Conservation (phyloP, 805 yeast species). For the Candida loeiensis region DNA sequence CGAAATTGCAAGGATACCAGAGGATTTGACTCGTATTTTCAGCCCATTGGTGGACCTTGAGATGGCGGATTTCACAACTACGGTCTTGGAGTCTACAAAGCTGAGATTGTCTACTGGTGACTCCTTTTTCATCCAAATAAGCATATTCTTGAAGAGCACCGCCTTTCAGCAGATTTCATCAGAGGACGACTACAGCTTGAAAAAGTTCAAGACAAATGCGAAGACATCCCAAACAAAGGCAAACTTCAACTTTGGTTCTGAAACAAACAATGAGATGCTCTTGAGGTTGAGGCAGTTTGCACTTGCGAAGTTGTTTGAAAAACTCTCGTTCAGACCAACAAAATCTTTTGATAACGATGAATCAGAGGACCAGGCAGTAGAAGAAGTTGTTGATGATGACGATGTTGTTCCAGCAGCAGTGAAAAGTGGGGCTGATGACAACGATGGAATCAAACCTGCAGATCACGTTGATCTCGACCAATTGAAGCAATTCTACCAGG, state of each 20-base stretch:
- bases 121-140: constrained; percentile 63
- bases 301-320: constrained; percentile 52
- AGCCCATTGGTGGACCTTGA: constrained; percentile 60
- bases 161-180: constrained; percentile 25
- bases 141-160: constrained; percentile 51
- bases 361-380: not conserved
- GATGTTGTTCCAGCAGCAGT: not conserved
- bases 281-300: constrained; percentile 54
- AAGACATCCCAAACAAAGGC: constrained; percentile 10
- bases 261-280: constrained; percentile 51
- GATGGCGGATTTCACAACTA: constrained; percentile 52
- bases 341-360: constrained; percentile 12
- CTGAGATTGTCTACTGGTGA: constrained; percentile 67
- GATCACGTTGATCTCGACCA: constrained; percentile 64
- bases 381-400: constrained; percentile 6
- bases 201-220: constrained; percentile 14
- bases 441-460: constrained; percentile 16
- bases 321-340: constrained; percentile 35
- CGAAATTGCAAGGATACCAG: constrained; percentile 77
- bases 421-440: constrained; percentile 5
- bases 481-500: constrained; percentile 66
- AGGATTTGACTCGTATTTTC: constrained; percentile 60
- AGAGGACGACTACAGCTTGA: constrained; percentile 9
- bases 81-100: constrained; percentile 55
- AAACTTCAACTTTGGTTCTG: constrained; percentile 33